Base-by-base conservation (phyloP, 257 asterid genomes). In the Henckelia pumila region DNA sequence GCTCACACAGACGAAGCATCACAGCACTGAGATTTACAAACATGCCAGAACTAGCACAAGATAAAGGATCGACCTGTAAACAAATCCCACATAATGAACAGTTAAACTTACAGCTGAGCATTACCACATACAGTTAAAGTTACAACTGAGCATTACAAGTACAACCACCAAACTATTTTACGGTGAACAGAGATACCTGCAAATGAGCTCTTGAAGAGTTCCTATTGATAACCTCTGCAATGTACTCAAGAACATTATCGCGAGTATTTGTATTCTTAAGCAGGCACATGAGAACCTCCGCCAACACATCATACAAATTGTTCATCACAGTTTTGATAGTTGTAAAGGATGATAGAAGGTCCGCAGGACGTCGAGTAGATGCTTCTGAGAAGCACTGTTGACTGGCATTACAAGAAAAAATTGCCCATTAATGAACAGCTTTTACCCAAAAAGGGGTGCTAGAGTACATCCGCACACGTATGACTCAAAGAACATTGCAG, bases 41-140 rank as follows among this genome's bases (percentile, higher is more conserved):
- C 97, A 90, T 90, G 72, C 99, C 95, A 16, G 99, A 88, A 82
- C 99, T 94, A 66, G 99, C 99, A 82, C 88, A 84, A 50, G 96
- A 84, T 58, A 94, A 72, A 26, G 91, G 92, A 82, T 94, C 99
- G 74, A 85, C 96, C 99, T 90, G 87, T 44, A 65, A 49, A 64
- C 33, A 82, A 50, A 65, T 44, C 23, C 63, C 64, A 75, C 2
- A 17, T 20, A 50, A 16, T 49, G 61, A 63, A n/a, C 56, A 29
- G 68, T 65, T 71, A 63, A 49, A 50, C 24, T 37, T 30, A 21
- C 63, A 52, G 33, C 26, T 8, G 29, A 23, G 59, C 58, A 35
- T 26, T n/a, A 4, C 6, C n/a, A n/a, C n/a, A n/a, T n/a, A n/a
- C 56, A 29, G 68, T 65, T 71, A 63, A 49, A 50, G 29, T 37